Conservation (phyloP, 495 filamentous ascomycete genomes). For the Penicillium pulvis region DNA sequence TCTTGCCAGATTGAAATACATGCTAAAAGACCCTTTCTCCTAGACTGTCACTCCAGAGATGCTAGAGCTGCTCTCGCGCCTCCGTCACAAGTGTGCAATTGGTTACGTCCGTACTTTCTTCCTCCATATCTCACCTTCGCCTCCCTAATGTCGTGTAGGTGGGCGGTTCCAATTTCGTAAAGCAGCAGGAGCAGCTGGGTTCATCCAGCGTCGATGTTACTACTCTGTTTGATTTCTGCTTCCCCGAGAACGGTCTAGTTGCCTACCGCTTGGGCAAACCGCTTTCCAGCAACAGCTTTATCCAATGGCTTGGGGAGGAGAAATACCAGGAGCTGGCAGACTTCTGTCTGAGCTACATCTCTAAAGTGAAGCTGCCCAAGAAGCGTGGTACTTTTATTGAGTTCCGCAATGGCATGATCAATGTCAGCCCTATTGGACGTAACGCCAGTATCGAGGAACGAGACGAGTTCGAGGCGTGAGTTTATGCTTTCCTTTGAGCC, state of each 20-base stretch:
- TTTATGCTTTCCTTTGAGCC: slow-evolving; percentile 3
- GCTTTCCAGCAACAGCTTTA: slow-evolving; percentile 79
- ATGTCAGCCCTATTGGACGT: slow-evolving; percentile 87
- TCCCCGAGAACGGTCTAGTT: slow-evolving; percentile 91
- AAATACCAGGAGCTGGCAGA: slow-evolving; percentile 86
- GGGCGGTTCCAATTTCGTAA: slow-evolving; percentile 81
- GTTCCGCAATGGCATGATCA: slow-evolving; percentile 97
- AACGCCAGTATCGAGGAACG: slow-evolving; percentile 84
- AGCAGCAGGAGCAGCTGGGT: slow-evolving; percentile 96
- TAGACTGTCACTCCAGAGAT: slow-evolving; percentile 75
- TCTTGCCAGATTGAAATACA: slow-evolving; percentile 2
- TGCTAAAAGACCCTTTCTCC: not conserved
- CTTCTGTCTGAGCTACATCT: slow-evolving; percentile 86
- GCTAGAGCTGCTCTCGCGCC: slow-evolving; percentile 71
- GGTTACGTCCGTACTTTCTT: slow-evolving; percentile 63
- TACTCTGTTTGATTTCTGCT: slow-evolving; percentile 91
- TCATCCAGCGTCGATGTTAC: slow-evolving; percentile 62
- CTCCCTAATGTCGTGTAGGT: slow-evolving; percentile 39
- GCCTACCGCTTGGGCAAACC: slow-evolving; percentile 79
- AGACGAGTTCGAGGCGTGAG: slow-evolving; percentile 66
- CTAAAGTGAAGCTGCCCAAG: slow-evolving; percentile 78
- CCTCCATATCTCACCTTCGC: not conserved
- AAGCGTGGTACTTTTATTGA: slow-evolving; percentile 97
- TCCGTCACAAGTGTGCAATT: slow-evolving; percentile 88
- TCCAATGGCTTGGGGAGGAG: slow-evolving; percentile 85